These are phyloP conservation scores for Wilcoxina mikolae DNA, from an alignment of 495 filamentous ascomycete genomes.

Conservation along the genomic window DNA sequence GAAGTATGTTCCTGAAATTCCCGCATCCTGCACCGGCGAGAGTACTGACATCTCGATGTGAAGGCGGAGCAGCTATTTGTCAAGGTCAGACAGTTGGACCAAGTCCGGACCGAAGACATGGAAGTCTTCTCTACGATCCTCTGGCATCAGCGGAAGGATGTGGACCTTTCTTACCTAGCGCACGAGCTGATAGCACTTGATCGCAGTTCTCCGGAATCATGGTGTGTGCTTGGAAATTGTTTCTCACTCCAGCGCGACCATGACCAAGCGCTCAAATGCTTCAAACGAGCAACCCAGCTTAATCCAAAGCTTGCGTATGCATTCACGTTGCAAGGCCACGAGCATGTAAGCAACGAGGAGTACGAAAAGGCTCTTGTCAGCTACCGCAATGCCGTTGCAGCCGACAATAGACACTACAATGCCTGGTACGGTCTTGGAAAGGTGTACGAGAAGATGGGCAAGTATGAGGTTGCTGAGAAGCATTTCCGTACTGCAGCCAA, in stretches of 20 bases:
- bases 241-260: slow-evolving; percentile 92
- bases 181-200: slow-evolving; percentile 77
- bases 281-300: slow-evolving; percentile 83
- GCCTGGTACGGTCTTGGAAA: slow-evolving; percentile 91
- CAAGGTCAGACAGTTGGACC: slow-evolving; percentile 56
- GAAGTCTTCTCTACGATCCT: slow-evolving; percentile 95
- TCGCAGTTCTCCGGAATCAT: slow-evolving; percentile 79
- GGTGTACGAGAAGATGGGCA: slow-evolving; percentile 88
- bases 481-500: slow-evolving; percentile 74
- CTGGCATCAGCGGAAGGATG: slow-evolving; percentile 87
- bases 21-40: slow-evolving; percentile 3
- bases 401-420: slow-evolving; percentile 84
- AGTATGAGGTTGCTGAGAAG: slow-evolving; percentile 72
- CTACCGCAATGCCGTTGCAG: slow-evolving; percentile 68
- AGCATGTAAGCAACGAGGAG: slow-evolving; percentile 92
- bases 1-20: slow-evolving; percentile 36
- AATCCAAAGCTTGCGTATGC: slow-evolving; percentile 87
- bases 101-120: slow-evolving; percentile 78
- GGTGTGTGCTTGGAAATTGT: slow-evolving; percentile 89
- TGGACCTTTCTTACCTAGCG: slow-evolving; percentile 77
- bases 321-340: slow-evolving; percentile 88
- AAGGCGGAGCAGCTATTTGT: slow-evolving; percentile 63
- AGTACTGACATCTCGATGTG: slow-evolving; percentile 1
- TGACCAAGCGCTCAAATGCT: slow-evolving; percentile 85
- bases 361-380: slow-evolving; percentile 82